Conservation (phyloP, 2,329 filamentous ascomycete species). For the Fusarium penzigii region DNA sequence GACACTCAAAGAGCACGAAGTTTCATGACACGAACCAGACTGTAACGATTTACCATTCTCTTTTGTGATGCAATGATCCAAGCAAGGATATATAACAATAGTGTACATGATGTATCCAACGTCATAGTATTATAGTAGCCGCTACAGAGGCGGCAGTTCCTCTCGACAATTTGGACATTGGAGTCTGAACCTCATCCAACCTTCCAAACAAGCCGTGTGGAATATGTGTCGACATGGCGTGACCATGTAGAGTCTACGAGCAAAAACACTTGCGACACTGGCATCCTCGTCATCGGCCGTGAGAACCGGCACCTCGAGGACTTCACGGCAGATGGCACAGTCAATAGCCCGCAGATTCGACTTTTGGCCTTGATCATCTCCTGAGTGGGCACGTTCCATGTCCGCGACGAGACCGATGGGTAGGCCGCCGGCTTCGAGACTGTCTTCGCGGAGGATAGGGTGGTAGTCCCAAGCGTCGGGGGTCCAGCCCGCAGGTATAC, state of each 20-base stretch:
- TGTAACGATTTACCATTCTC: background rate
- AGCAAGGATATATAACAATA: background rate
- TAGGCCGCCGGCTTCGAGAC: constrained; percentile 74
- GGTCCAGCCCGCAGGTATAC: constrained; percentile 68
- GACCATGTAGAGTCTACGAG: constrained; percentile 88
- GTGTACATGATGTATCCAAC: background rate
- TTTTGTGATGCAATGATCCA: background rate
- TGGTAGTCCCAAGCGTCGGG: constrained; percentile 94
- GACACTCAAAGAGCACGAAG: too few species aligned
- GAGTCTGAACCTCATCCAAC: constrained; percentile 91
- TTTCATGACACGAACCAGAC: too few species aligned
- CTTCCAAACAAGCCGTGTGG: constrained; percentile 86
- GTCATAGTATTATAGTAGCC: background rate
- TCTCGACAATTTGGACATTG: constrained; percentile 96
- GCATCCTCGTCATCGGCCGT: constrained; percentile 55
- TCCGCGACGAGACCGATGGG: constrained; percentile 68
- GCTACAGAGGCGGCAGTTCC: constrained; percentile 76
- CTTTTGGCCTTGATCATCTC: constrained; percentile 37
- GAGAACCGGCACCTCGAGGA: constrained; percentile 85
- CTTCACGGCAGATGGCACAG: constrained; percentile 93
- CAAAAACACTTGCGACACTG: constrained; percentile 69
- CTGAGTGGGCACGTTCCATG: constrained; percentile 30
- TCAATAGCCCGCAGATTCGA: constrained; percentile 63
- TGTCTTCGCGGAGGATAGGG: constrained; percentile 81
- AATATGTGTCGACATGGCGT: constrained; percentile 97